A percentile compares a stretch with the other conserved stretches of the same genome.
phyloP scores from a whole-genome alignment of 2,329 filamentous ascomycete species.

The Penicillium sp. region DNA sequence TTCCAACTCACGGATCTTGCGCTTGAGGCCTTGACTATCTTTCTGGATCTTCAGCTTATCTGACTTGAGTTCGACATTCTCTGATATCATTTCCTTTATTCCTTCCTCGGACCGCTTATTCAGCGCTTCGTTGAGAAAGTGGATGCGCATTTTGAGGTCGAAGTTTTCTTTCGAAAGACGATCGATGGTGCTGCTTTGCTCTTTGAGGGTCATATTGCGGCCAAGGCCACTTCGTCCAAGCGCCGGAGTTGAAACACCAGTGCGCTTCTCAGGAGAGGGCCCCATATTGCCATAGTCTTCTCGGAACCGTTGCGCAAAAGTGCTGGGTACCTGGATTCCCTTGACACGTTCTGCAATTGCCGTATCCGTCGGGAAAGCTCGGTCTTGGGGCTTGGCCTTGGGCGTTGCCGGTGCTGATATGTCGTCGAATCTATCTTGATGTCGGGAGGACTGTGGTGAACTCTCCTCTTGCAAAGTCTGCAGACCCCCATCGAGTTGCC shows the following conservation, averaged over 20 bases:
- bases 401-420: constrained; percentile 67
- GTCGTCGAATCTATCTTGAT: constrained; percentile 39
- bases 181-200: constrained; percentile 97
- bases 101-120: constrained; percentile 94
- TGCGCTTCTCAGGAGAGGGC: constrained; percentile 59
- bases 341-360: constrained; percentile 84
- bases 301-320: constrained; percentile 80
- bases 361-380: constrained; percentile 76
- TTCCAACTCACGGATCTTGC: constrained; percentile 82
- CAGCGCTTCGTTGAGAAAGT: constrained; percentile 90
- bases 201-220: constrained; percentile 82
- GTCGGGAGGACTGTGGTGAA: constrained; percentile 43
- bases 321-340: constrained; percentile 87
- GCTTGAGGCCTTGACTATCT: constrained; percentile 80
- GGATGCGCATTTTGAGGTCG: constrained; percentile 93
- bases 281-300: constrained; percentile 63
- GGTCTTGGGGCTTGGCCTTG: constrained; percentile 56
- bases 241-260: constrained; percentile 51
- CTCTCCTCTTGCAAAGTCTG: constrained; percentile 60
- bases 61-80: constrained; percentile 94
- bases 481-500: constrained; percentile 48
- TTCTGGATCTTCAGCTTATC: constrained; percentile 84
- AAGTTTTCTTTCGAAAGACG: constrained; percentile 97
- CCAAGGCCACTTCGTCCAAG: constrained; percentile 53
- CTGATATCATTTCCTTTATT: constrained; percentile 95